Evolutionary conservation across 2,329 filamentous ascomycete genomes (phyloP).

Genomic region (Macroventuria anomochaeta): DNA sequence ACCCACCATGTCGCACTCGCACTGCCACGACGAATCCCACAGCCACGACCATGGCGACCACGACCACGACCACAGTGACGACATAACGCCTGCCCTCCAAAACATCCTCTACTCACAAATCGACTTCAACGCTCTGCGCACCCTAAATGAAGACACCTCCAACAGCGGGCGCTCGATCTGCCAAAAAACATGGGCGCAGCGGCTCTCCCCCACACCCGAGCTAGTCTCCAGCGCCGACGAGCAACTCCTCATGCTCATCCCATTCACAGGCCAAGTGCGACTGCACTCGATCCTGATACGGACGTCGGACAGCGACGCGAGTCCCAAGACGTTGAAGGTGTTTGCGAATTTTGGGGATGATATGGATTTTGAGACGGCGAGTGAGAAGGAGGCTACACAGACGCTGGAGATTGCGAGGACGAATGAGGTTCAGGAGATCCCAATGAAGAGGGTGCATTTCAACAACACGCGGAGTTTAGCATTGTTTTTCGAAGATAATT

Average conservation of each 20-base stretch:
- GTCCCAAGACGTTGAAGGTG: conserved; percentile 83
- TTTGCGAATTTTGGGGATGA: conserved; percentile 80
- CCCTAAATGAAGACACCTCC: conserved; percentile 78
- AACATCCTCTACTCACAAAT: conserved; percentile 91
- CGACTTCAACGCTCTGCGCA: conserved; percentile 82
- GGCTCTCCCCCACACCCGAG: conserved; percentile 73
- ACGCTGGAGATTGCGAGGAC: conserved; percentile 78
- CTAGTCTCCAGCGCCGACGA: conserved; percentile 87
- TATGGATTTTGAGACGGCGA: conserved; percentile 80
- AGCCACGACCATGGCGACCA: conserved; percentile 80
- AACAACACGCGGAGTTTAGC: conserved; percentile 81
- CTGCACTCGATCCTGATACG: conserved; percentile 88
- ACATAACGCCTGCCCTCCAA: conserved; percentile 89
- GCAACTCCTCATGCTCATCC: conserved; percentile 90
- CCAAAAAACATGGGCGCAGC: conserved; percentile 89
- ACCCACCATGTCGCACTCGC: conserved; percentile 39
- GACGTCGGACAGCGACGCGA: conserved; percentile 71
- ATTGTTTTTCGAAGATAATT: conserved; percentile 93
- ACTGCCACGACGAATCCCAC: conserved; percentile 65
- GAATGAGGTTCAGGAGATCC: conserved; percentile 82
- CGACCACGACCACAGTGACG: conserved; percentile 92
- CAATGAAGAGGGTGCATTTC: conserved; percentile 87
- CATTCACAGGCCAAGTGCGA: conserved; percentile 93
- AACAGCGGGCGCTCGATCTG: conserved; percentile 76
- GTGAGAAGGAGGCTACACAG: conserved; percentile 74